Conservation (phyloP, 2,329 filamentous ascomycete species). For the Lecanicillium sp. region DNA sequence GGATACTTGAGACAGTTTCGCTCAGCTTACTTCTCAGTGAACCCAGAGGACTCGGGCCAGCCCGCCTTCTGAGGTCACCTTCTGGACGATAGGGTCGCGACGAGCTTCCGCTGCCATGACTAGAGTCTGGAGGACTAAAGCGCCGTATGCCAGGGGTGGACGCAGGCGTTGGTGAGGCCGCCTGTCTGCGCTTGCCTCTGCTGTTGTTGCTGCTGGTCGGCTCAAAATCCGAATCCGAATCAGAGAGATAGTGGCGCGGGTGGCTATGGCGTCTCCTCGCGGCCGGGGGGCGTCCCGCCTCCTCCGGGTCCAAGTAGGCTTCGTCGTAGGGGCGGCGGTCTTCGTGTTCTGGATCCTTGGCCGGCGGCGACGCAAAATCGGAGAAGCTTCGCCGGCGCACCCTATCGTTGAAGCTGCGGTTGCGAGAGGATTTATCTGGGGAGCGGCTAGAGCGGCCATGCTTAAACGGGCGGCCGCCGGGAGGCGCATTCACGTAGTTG, state of each 20-base stretch:
- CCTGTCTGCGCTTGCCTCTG: constrained; percentile 18
- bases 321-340: constrained; percentile 23
- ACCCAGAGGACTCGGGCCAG: constrained; percentile 32
- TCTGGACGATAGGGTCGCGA: constrained; percentile 31
- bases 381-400: constrained; percentile 45
- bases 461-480: constrained; percentile 29
- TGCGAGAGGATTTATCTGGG: constrained; percentile 28
- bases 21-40: constrained; percentile 37
- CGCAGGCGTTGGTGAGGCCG: constrained; percentile 11
- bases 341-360: constrained; percentile 21
- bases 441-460: constrained; percentile 27
- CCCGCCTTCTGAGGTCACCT: constrained; percentile 33
- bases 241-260: constrained; percentile 37
- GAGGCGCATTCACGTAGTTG: constrained; percentile 36
- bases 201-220: constrained; percentile 21
- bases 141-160: constrained; percentile 11
- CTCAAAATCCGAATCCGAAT: constrained; percentile 34
- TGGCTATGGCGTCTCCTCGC: constrained; percentile 44
- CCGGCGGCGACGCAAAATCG: constrained; percentile 38
- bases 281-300: constrained; percentile 22
- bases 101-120: constrained; percentile 21
- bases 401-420: constrained; percentile 35
- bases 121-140: constrained; percentile 9
- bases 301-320: constrained; percentile 30
- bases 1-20: constrained; percentile 39